These are phyloP conservation scores for Candida tropicalis DNA, from an alignment of 1,139 yeast species.

Conservation along the genomic window DNA sequence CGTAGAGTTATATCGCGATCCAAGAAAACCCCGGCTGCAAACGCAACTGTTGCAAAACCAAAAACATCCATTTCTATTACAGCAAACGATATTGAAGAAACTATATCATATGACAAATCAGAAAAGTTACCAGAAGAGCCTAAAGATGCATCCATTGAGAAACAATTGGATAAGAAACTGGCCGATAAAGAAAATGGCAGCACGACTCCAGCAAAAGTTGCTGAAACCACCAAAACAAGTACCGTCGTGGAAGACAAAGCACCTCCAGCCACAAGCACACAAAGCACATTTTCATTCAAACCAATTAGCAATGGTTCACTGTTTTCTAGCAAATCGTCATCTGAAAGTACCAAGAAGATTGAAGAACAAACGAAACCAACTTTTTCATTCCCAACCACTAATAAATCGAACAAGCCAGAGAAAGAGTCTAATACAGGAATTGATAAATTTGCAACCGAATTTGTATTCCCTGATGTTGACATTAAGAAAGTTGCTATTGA, in stretches of 20 bases:
- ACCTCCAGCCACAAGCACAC: too few relatives aligned
- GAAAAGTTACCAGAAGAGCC: slow-evolving; percentile 25
- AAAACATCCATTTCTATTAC: slow-evolving; percentile 20
- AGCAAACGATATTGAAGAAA: slow-evolving; percentile 41
- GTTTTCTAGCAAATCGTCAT: background rate
- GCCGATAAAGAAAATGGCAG: background rate
- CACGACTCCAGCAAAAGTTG: background rate
- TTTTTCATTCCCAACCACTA: background rate
- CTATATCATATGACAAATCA: slow-evolving; percentile 39
- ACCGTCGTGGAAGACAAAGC: too few relatives aligned
- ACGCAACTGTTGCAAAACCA: slow-evolving; percentile 6
- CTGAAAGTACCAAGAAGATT: background rate
- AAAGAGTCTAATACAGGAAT: slow-evolving; percentile 10
- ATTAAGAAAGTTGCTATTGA: slow-evolving; percentile 26
- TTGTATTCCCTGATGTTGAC: slow-evolving; percentile 34
- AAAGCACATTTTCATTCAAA: slow-evolving; percentile 3
- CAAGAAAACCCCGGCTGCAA: slow-evolving; percentile 5
- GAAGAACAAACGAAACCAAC: background rate
- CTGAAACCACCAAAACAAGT: background rate
- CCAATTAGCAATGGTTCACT: background rate
- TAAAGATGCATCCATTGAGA: slow-evolving; percentile 8
- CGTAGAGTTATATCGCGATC: slow-evolving; percentile 8
- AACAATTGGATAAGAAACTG: background rate
- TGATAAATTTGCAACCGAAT: slow-evolving; percentile 14
- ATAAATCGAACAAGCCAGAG: background rate